These are phyloP conservation scores for Stereocaulon alpinum DNA, from an alignment of 495 filamentous ascomycete species.

Conservation along the genomic window DNA sequence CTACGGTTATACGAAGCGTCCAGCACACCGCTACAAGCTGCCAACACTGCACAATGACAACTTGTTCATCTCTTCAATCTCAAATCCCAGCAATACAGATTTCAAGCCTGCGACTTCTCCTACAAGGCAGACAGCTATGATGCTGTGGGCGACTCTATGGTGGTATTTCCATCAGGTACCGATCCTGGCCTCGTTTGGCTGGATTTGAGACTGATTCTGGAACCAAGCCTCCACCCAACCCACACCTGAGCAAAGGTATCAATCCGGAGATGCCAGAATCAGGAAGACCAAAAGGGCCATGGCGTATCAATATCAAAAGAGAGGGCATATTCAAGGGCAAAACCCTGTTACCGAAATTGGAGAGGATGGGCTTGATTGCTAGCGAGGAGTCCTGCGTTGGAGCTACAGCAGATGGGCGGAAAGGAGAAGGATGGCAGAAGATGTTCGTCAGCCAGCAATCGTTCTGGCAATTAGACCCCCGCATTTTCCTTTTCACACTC, in stretches of 20 bases:
- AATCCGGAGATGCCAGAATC: slow-evolving; percentile 52
- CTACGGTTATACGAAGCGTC: slow-evolving; percentile 16
- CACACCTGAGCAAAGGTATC: slow-evolving; percentile 47
- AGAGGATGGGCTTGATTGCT: slow-evolving; percentile 80
- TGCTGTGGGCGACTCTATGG: slow-evolving; percentile 88
- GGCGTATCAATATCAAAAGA: slow-evolving; percentile 73
- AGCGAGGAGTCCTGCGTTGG: slow-evolving; percentile 69
- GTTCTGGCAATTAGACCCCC: slow-evolving; percentile 88
- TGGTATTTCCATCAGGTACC: slow-evolving; percentile 87
- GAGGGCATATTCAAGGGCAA: slow-evolving; percentile 78
- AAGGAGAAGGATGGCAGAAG: slow-evolving; percentile 55
- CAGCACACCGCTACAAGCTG: slow-evolving; percentile 52
- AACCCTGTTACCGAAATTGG: slow-evolving; percentile 77
- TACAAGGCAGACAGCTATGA: slow-evolving; percentile 82
- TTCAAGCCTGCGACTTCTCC: slow-evolving; percentile 71
- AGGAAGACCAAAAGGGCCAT: slow-evolving; percentile 74
- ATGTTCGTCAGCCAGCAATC: slow-evolving; percentile 73
- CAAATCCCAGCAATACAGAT: slow-evolving; percentile 65
- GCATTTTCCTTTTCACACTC: slow-evolving; percentile 78
- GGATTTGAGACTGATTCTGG: slow-evolving; percentile 13
- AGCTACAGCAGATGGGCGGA: slow-evolving; percentile 46
- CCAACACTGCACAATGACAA: slow-evolving; percentile 71
- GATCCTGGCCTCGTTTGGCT: neutral
- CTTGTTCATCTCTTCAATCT: slow-evolving; percentile 84
- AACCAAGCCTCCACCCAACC: slow-evolving; percentile 34